Percentiles rank a stretch among this genome's conserved stretches.
Conservation (phyloP, 495 filamentous ascomycete genomes). For the Cercophora scortea region DNA sequence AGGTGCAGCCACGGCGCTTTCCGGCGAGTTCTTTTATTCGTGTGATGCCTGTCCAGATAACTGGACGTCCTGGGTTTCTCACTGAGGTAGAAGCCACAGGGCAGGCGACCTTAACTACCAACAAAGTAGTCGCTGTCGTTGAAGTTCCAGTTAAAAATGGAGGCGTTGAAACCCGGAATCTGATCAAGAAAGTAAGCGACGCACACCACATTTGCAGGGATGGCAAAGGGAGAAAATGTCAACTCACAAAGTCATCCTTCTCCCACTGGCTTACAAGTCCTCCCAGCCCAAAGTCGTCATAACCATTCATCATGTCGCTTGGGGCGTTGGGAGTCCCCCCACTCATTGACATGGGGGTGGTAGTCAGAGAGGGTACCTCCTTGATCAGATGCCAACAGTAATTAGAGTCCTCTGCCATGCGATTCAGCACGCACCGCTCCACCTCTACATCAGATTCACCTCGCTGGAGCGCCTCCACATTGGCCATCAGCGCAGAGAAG, state of each 20-base stretch:
- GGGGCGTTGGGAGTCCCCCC: background rate
- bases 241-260: slow-evolving; percentile 15
- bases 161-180: background rate
- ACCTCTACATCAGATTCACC: slow-evolving; percentile 20
- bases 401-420: slow-evolving; percentile 14
- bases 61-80: too few species aligned
- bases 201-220: background rate
- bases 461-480: slow-evolving; percentile 33
- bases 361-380: background rate
- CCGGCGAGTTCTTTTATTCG: too few species aligned
- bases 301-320: background rate
- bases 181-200: background rate
- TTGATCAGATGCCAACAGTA: slow-evolving; percentile 14
- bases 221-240: background rate
- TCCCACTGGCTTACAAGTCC: slow-evolving; percentile 2
- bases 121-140: too few species aligned
- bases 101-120: too few species aligned
- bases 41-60: too few species aligned
- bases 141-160: too few species aligned
- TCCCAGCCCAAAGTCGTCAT: slow-evolving; percentile 1
- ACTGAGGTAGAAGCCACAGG: too few species aligned
- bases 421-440: slow-evolving; percentile 16
- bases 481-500: slow-evolving; percentile 31
- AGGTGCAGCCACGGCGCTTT: too few species aligned
- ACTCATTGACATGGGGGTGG: background rate